These are phyloP conservation scores for Penicillium cosmopolitanum DNA, from an alignment of 495 filamentous ascomycete genomes.

Conservation along the genomic window DNA sequence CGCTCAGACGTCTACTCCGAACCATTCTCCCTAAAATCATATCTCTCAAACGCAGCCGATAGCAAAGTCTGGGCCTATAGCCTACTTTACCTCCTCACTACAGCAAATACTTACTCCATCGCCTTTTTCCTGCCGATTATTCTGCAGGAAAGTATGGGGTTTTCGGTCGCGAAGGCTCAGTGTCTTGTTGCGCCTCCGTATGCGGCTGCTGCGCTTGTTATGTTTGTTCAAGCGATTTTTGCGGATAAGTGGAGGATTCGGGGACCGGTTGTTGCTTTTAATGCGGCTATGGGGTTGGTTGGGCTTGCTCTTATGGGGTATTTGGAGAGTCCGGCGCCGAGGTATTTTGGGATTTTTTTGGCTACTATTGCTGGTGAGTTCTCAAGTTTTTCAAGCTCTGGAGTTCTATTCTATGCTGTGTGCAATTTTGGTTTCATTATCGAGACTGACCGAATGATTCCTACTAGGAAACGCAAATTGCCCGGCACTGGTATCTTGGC, in stretches of 20 bases:
- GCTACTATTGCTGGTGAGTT: neutral
- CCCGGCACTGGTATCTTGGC: constrained; percentile 20
- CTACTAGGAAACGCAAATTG: constrained; percentile 15
- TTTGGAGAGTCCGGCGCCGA: neutral
- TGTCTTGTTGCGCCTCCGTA: constrained; percentile 63
- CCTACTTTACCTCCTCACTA: constrained; percentile 22
- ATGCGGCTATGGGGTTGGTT: neutral
- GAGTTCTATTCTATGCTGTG: no score
- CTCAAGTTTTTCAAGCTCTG: neutral
- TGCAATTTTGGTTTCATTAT: no score
- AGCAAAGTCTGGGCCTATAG: neutral
- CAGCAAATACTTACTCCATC: constrained; percentile 56
- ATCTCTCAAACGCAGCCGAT: neutral
- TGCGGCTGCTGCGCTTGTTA: constrained; percentile 54
- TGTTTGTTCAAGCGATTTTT: constrained; percentile 33
- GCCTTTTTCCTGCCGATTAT: constrained; percentile 69
- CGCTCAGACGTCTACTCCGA: neutral
- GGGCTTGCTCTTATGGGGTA: neutral
- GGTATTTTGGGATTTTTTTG: neutral
- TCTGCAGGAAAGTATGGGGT: constrained; percentile 63
- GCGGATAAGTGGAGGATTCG: neutral
- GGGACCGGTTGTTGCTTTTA: neutral
- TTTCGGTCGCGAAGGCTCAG: constrained; percentile 55
- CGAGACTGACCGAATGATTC: no score
- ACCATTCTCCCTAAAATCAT: neutral